A percentile compares a stretch with the other conserved stretches of the same genome.
These are phyloP conservation scores for Paragyromitra xinjiangensis DNA, from an alignment of 495 filamentous ascomycete genomes.

Conservation along the genomic window DNA sequence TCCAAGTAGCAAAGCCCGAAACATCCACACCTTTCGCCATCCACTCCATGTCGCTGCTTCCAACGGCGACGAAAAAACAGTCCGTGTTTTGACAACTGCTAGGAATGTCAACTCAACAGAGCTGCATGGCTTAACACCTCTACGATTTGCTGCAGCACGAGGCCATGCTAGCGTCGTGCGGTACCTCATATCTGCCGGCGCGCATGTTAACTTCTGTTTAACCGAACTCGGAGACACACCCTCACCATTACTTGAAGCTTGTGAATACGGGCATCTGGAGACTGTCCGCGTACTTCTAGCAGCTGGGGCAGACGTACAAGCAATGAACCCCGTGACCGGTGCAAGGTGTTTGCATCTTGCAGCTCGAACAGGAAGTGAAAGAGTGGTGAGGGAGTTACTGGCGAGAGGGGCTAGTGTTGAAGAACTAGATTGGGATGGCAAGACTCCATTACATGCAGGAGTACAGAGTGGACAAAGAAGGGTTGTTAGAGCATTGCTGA, in stretches of 20 bases:
- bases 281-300: background rate
- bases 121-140: conserved; percentile 10
- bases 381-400: background rate
- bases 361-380: conserved; percentile 9
- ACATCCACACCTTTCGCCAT: background rate
- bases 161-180: conserved; percentile 8
- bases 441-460: conserved; percentile 7
- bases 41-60: conserved; percentile 22
- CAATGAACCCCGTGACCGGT: background rate
- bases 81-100: background rate
- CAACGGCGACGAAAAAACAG: conserved; percentile 22
- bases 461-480: background rate
- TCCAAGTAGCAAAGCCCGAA: background rate
- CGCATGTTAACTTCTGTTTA: background rate
- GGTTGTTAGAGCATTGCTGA: conserved; percentile 5
- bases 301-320: conserved; percentile 10
- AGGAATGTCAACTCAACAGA: conserved; percentile 6
- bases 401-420: conserved; percentile 11
- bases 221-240: background rate
- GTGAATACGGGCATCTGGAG: conserved; percentile 13
- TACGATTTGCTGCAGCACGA: background rate
- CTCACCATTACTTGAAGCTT: background rate
- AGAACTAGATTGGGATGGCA: background rate
- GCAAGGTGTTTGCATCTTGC: conserved; percentile 17
- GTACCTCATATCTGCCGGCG: conserved; percentile 13